A percentile compares a stretch with the other conserved stretches of the same genome.
Evolutionary conservation across 306 rosid species (phyloP).

Genomic region (Ceratonia siliqua): DNA sequence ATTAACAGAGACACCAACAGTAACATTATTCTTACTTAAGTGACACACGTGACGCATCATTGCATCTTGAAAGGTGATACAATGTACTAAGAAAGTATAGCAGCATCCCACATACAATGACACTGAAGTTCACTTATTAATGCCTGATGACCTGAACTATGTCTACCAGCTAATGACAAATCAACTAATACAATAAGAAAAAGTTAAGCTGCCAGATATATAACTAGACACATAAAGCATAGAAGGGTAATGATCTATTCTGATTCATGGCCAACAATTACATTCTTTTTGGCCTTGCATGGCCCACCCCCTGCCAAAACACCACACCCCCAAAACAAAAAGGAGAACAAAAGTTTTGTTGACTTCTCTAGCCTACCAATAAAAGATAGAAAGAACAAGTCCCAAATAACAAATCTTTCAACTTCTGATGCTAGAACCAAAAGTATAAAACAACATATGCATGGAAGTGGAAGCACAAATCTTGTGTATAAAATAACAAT

Average conservation of each 20-base stretch:
- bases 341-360: not conserved
- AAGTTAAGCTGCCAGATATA: not conserved
- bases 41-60: not conserved
- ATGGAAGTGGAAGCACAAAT: not conserved
- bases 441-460: not conserved
- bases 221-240: not conserved
- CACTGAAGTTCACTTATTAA: not conserved
- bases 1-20: not conserved
- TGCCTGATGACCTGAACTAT: not conserved
- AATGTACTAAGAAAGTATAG: not conserved
- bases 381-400: no score
- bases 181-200: not conserved
- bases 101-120: not conserved
- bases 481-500: not conserved
- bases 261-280: not conserved
- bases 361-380: not conserved
- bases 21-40: not conserved
- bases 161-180: not conserved
- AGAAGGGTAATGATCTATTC: not conserved
- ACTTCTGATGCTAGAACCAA: no score
- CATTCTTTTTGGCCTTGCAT: not conserved
- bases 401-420: no score
- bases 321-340: not conserved
- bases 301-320: not conserved
- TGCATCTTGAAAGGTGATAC: not conserved